These are phyloP conservation scores for Kockovaella imperatae DNA, from an alignment of 768 basidiomycete genomes.

Conservation along the genomic window DNA sequence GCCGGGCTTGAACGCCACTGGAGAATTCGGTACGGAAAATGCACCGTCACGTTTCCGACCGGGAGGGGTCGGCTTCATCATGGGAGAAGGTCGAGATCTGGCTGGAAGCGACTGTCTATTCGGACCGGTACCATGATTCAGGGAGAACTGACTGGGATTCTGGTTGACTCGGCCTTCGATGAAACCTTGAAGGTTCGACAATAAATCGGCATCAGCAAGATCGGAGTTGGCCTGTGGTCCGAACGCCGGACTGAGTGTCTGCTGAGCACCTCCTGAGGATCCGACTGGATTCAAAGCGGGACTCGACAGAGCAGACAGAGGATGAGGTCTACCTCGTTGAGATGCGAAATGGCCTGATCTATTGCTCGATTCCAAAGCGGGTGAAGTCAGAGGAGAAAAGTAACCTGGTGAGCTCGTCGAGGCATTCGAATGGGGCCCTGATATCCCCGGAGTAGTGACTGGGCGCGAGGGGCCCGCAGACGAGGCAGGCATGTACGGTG, in stretches of 20 bases:
- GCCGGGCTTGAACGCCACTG: conserved; percentile 17
- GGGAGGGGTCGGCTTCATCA: conserved; percentile 41
- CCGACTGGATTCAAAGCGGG: conserved; percentile 38
- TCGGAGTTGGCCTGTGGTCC: conserved; percentile 25
- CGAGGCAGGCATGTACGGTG: conserved; percentile 50
- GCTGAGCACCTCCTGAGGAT: conserved; percentile 33
- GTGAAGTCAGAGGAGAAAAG: conserved; percentile 47
- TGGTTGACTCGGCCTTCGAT: conserved; percentile 11
- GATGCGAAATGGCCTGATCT: conserved; percentile 10
- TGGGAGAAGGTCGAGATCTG: conserved; percentile 38
- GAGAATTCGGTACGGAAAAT: conserved; percentile 20
- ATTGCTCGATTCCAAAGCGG: conserved; percentile 41
- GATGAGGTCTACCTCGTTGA: conserved; percentile 21
- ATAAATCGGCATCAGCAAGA: conserved; percentile 29
- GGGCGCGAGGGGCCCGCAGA: conserved; percentile 44
- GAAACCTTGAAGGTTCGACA: conserved; percentile 26
- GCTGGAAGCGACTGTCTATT: conserved; percentile 27
- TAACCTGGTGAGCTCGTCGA: conserved; percentile 22
- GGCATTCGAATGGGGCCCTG: conserved; percentile 7
- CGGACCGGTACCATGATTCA: conserved; percentile 11
- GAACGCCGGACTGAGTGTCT: conserved; percentile 40
- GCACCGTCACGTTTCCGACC: conserved; percentile 7
- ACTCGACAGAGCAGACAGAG: conserved; percentile 24
- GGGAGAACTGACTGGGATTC: neutral
- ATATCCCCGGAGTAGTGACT: conserved; percentile 29